Evolutionary conservation across 352 stramenopile species (phyloP), one percentile per base, ranked within the genome.

Genomic region (Globisporangium rhizosaccharum): DNA sequence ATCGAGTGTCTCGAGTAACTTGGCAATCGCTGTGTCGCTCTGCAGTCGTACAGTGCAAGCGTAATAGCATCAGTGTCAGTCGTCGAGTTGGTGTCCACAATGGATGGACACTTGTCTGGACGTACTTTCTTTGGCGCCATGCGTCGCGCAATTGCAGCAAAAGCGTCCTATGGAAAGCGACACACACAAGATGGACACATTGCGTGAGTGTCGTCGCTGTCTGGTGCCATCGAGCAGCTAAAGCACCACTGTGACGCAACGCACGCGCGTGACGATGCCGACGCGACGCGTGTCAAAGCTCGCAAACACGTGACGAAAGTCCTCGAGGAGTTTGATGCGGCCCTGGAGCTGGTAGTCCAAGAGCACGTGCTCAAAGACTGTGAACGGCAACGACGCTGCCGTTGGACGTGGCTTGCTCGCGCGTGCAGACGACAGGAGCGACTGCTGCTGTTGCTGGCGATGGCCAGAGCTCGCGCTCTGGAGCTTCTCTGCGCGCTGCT

Each of bases 281-380:
- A 91, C 78, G 23, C 59, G 67, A 20, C 89, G 74, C 4, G 36
- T 60, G 55, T 92, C 83, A 41, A 75, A 61, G 25, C 70, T 63
- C 42, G 71, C 56, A 41, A 92, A 93, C 0, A 66, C 53, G 45
- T 59, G 49, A 17, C 67, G 72, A 59, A 90, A 93, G 0, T 68
- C 57, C 26, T 78, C 74, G 18, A 92, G 72, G 51, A 89, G 68
- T 45, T 86, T 82, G 30, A 86, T 41, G 28, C 82, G 73, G 0
- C 78, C 77, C 63, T 82, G 72, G 5, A 93, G 51, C 57, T 92
- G 82, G 47, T 89, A 92, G 28, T 86, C 77, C 51, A 81, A 78
- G 15, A 93, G 57, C 25, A 88, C 65, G 50, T 93, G 85, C 56
- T 92, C 69, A 54, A 93, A 89, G 15, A 75, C 62, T 14, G 50